Percentiles rank a stretch among this genome's conserved stretches.
Conservation (phyloP, 306 rosid species). For the Prunus mira region DNA sequence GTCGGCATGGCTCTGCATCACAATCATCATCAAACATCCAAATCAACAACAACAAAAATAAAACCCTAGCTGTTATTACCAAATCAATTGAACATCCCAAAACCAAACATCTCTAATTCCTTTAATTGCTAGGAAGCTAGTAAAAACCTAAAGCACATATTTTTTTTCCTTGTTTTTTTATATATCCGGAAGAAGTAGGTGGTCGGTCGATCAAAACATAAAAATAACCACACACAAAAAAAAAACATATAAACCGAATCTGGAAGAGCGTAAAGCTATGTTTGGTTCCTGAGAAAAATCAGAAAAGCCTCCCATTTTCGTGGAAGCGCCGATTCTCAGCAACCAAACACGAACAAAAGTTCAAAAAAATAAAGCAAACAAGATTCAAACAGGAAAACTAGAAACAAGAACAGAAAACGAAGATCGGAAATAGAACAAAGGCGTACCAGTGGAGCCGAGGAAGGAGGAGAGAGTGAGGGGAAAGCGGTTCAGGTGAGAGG, state of each 20-base stretch:
- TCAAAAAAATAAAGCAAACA: background rate
- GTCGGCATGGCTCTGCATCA: conserved; percentile 75
- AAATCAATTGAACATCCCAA: background rate
- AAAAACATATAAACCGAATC: background rate
- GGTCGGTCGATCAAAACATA: background rate
- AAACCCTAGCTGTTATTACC: background rate
- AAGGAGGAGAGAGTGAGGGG: background rate
- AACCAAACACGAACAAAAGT: background rate
- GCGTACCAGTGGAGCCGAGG: background rate
- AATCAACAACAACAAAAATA: background rate
- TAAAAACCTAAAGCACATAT: background rate
- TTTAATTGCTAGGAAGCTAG: background rate
- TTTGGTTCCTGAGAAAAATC: background rate
- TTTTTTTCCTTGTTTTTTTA: background rate
- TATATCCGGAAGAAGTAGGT: background rate
- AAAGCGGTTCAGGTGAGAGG: background rate
- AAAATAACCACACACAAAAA: background rate
- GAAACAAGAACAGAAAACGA: background rate
- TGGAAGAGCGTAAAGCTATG: conserved; percentile 7
- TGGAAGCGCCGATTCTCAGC: conserved; percentile 6
- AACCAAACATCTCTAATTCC: background rate
- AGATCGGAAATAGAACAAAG: background rate
- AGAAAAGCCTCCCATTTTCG: conserved; percentile 17
- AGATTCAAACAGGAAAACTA: background rate
- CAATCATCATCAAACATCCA: conserved; percentile 12